Evolutionary conservation across 192 early-diverging fungal species (phyloP).

Genomic region (Dispira simplex): DNA sequence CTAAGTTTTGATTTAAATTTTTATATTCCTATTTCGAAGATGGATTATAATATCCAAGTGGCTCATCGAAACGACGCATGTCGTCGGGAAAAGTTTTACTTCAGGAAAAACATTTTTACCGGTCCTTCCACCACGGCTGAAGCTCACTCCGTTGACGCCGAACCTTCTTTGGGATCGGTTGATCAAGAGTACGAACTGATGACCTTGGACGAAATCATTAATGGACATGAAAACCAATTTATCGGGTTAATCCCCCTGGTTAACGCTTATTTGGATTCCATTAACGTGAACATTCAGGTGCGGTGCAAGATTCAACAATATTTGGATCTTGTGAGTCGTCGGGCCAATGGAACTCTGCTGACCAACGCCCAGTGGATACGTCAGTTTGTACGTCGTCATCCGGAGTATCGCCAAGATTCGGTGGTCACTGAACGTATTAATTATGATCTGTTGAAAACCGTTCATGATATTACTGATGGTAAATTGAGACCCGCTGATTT

Average conservation of each 20-base stretch:
- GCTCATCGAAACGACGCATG: conserved; percentile 79
- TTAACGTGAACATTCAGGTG: conserved; percentile 50
- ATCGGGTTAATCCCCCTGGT: conserved; percentile 75
- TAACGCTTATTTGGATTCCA: conserved; percentile 64
- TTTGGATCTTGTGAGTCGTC: conserved; percentile 57
- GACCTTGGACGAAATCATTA: conserved; percentile 87
- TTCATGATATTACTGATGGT: conserved; percentile 37
- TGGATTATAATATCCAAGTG: conserved; percentile 87
- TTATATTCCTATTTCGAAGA: conserved; percentile 91
- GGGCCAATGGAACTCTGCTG: conserved; percentile 65
- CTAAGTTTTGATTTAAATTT: conserved; percentile 82
- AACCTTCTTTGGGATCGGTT: neutral
- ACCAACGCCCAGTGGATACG: conserved; percentile 87
- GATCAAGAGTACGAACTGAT: conserved; percentile 44
- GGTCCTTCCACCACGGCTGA: conserved; percentile 10
- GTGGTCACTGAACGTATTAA: conserved; percentile 71
- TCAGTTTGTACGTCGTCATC: conserved; percentile 71
- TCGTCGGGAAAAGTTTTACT: conserved; percentile 69
- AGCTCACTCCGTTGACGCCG: too few species aligned
- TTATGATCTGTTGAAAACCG: conserved; percentile 63
- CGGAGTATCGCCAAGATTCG: conserved; percentile 79
- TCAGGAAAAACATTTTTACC: conserved; percentile 69
- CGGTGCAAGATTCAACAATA: conserved; percentile 55
- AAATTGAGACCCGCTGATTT: conserved; percentile 31
- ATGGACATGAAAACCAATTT: conserved; percentile 54